phyloP scores from a whole-genome alignment of 805 yeast species.

The Kodamaea sagamina region DNA sequence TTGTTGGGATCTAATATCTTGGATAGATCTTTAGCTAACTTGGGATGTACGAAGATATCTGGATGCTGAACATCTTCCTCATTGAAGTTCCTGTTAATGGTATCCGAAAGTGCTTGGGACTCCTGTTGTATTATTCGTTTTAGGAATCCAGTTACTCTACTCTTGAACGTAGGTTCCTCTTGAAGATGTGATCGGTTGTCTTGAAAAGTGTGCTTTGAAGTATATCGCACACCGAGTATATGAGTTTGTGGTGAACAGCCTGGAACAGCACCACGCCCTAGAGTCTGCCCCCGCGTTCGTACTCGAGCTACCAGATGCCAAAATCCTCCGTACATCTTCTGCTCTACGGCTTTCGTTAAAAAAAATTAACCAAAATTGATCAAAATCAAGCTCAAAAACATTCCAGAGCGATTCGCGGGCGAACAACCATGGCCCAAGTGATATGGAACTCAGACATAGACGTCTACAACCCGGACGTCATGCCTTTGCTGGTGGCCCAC shows the following conservation, averaged over 20 bases:
- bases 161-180: background rate
- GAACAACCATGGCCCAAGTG: conserved; percentile 40
- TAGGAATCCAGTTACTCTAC: conserved; percentile 1
- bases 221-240: too few relatives aligned
- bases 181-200: background rate
- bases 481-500: conserved; percentile 41
- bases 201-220: background rate
- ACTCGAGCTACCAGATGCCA: too few relatives aligned
- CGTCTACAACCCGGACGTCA: conserved; percentile 39
- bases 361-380: background rate
- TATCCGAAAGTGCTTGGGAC: conserved; percentile 1
- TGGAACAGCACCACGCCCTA: too few relatives aligned
- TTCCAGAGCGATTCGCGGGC: background rate
- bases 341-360: background rate
- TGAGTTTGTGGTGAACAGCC: too few relatives aligned
- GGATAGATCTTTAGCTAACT: conserved; percentile 20
- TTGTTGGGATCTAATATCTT: conserved; percentile 31
- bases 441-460: conserved; percentile 50
- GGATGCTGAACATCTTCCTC: background rate
- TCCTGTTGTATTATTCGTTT: conserved; percentile 2
- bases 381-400: conserved; percentile 1
- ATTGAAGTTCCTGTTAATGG: background rate
- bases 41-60: conserved; percentile 9
- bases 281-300: too few relatives aligned
- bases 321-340: too few relatives aligned